phyloP scores from a whole-genome alignment of 495 filamentous ascomycete genomes.

The Penicillium turbatum region DNA sequence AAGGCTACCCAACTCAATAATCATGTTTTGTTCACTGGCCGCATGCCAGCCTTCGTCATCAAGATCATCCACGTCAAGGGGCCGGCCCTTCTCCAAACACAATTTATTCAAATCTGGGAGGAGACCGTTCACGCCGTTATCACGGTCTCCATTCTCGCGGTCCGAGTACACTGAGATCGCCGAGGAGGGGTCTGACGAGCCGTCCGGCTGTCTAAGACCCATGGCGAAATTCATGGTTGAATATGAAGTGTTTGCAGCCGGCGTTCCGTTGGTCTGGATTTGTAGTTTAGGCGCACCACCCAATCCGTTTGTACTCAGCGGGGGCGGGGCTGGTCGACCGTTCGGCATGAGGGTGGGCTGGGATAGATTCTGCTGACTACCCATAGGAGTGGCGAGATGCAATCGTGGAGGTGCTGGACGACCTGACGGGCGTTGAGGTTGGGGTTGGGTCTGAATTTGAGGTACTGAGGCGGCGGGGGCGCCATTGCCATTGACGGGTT shows the following conservation, averaged over 20 bases:
- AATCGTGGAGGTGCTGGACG: conserved; percentile 66
- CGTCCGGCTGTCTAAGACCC: conserved; percentile 54
- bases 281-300: conserved; percentile 75
- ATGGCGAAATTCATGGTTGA: conserved; percentile 72
- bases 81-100: conserved; percentile 71
- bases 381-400: conserved; percentile 80
- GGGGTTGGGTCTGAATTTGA: conserved; percentile 19
- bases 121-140: conserved; percentile 61
- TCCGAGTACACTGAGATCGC: conserved; percentile 82
- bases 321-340: conserved; percentile 49
- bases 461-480: conserved; percentile 16
- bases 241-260: conserved; percentile 79
- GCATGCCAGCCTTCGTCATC: conserved; percentile 95
- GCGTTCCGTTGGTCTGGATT: conserved; percentile 66
- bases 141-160: conserved; percentile 66
- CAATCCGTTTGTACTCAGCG: conserved; percentile 51
- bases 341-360: conserved; percentile 47
- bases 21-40: conserved; percentile 80
- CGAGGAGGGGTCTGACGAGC: conserved; percentile 80
- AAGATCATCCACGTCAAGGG: conserved; percentile 85
- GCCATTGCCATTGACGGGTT: conserved; percentile 53
- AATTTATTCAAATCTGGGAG: conserved; percentile 71
- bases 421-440: conserved; percentile 33
- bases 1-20: conserved; percentile 81
- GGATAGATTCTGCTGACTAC: conserved; percentile 59